Conservation (phyloP, 257 asterid genomes). For the Parsonsia alboflavescens region DNA sequence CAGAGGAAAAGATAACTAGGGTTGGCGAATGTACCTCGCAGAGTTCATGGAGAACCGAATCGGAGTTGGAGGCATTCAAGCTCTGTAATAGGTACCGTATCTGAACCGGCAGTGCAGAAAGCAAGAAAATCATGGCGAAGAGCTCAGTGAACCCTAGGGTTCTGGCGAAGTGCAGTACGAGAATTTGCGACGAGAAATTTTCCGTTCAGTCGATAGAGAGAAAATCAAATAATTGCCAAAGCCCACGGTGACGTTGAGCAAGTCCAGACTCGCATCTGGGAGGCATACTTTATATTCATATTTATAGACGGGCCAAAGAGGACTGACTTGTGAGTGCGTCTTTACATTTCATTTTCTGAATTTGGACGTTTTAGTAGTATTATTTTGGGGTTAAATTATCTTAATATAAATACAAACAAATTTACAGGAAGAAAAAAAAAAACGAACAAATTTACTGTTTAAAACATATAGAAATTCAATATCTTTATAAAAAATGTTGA, state of each 20-base stretch:
- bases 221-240: neutral
- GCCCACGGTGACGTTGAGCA: neutral
- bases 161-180: neutral
- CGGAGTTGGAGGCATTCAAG: slow-evolving; percentile 73
- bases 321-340: neutral
- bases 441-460: too few species aligned
- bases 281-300: neutral
- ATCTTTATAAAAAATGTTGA: too few species aligned
- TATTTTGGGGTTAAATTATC: too few species aligned
- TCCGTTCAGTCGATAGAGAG: neutral
- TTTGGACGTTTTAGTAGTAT: too few species aligned
- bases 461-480: too few species aligned
- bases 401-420: too few species aligned
- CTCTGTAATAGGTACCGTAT: slow-evolving; percentile 67
- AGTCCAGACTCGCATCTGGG: neutral
- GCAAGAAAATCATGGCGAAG: slow-evolving; percentile 59
- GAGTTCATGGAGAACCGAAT: slow-evolving; percentile 62
- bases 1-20: neutral
- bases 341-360: neutral
- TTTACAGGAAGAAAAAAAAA: too few species aligned
- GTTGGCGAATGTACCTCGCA: slow-evolving; percentile 44
- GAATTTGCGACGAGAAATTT: neutral
- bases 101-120: slow-evolving; percentile 51
- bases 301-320: neutral
- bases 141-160: slow-evolving; percentile 13